phyloP scores from a whole-genome alignment of 2,329 filamentous ascomycete species.

The Talaromyces sp. region DNA sequence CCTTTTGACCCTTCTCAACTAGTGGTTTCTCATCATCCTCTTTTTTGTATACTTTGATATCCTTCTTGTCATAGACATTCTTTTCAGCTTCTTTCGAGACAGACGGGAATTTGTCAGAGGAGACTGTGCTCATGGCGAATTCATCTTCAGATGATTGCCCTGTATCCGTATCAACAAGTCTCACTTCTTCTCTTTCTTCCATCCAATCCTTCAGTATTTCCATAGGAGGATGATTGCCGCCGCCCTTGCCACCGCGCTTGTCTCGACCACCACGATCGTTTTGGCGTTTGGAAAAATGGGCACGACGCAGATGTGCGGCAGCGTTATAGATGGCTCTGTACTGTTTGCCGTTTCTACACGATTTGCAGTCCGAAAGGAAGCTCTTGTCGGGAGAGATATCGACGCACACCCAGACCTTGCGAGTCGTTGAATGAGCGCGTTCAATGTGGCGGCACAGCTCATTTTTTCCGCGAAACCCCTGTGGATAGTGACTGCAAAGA shows the following conservation, averaged over 20 bases:
- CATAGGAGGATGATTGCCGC: slow-evolving; percentile 59
- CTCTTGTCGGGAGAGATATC: slow-evolving; percentile 57
- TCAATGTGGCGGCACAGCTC: slow-evolving; percentile 68
- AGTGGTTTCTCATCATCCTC: not conserved
- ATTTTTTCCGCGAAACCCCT: slow-evolving; percentile 84
- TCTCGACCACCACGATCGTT: slow-evolving; percentile 45
- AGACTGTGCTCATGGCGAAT: not conserved
- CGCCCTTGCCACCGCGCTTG: slow-evolving; percentile 55
- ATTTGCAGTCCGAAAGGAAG: slow-evolving; percentile 77
- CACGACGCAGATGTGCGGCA: slow-evolving; percentile 79
- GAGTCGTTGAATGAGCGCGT: slow-evolving; percentile 60
- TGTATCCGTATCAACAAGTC: not conserved
- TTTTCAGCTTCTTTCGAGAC: not conserved
- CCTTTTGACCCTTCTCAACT: too few relatives aligned
- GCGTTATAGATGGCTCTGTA: slow-evolving; percentile 95
- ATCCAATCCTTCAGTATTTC: slow-evolving; percentile 60
- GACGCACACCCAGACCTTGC: slow-evolving; percentile 61
- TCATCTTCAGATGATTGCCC: not conserved
- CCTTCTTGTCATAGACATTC: not conserved
- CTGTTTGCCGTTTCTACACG: slow-evolving; percentile 69
- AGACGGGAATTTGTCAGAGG: not conserved
- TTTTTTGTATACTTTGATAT: not conserved
- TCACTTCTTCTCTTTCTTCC: slow-evolving; percentile 52
- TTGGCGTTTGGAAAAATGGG: slow-evolving; percentile 75
- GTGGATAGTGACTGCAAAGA: slow-evolving; percentile 66